Evolutionary conservation across 2,329 filamentous ascomycete species (phyloP), one percentile per base, ranked within the genome.

Genomic region (Ophiostoma ips): DNA sequence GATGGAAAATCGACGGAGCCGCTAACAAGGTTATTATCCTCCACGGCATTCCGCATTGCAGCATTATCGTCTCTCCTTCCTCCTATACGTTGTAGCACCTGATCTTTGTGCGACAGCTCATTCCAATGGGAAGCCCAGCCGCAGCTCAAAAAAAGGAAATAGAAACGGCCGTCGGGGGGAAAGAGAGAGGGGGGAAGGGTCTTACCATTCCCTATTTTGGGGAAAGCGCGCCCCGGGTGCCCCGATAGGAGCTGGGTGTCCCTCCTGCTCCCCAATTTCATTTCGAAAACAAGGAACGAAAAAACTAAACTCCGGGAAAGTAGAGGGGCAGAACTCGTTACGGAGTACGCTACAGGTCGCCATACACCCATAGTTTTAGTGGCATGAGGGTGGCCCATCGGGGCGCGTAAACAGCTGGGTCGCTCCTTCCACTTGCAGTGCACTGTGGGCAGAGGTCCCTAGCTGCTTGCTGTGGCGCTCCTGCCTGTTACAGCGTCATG

Each of bases 291-390:
- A 52, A 55, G 54, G 54, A 55, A 48, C 54, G 52, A 55, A 56
- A 56, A 56, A 56, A 55, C 54, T 50, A 52, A 53, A 56, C 50
- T 53, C 54, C 54, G 54, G 50, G 46, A 30, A n/a, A n/a, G n/a
- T n/a, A n/a, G n/a, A n/a, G n/a, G n/a, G n/a, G n/a, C n/a, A n/a
- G 41, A 41, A 28, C 24, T 28, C 4, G 24, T 8, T 28, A 28
- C 24, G 4, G 24, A 4, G 24, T 28, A 28, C 24, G 24, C 5
- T 28, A 28, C 24, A 8, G 8, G 24, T 28, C n/a, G n/a, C n/a
- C n/a, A n/a, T n/a, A n/a, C n/a, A n/a, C n/a, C n/a, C n/a, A n/a
- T n/a, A n/a, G 8, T 28, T 28, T 4, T 28, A 28, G 5, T 5
- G 24, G 24, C 24, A 28, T n/a, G n/a, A n/a, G n/a, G 18, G 37